Base-by-base conservation (phyloP, 805 yeast genomes). In the Yarrowia deformans region DNA sequence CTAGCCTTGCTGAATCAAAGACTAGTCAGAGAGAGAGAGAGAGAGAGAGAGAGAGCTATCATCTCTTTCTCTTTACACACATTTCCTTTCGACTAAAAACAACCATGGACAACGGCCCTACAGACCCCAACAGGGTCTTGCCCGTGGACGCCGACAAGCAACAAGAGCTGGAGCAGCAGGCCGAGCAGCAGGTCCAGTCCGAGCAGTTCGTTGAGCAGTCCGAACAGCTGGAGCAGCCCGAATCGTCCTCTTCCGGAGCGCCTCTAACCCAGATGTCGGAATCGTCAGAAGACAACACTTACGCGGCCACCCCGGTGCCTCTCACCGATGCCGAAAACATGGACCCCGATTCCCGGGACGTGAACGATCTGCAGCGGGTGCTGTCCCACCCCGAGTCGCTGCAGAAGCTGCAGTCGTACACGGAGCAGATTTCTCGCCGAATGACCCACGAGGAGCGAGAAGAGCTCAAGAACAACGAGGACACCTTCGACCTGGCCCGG, bases 381-480 rank as follows among this genome's bases (percentile, higher is more conserved):
- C 69, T 75, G 70, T 70, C 75, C 19, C 60, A 70, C 69, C 79
- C 79, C 8, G 77, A 77, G 8, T 81, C 81, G 68, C 74, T 79
- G 7, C 77, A 77, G 50, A 81, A 80, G 72, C 76, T 84, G 69
- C 85, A 81, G 72, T 79, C 85, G n/a, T 77, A 84, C 70, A 84
- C 86, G 3, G 81, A 85, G 77, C 81, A 81, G 52, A 72, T 84
- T 52, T 84, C 87, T 10, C 82, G 85, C 14, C 82, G 82, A 74
- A 82, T 85, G 29, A 81, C 81, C 69, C 80, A 79, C 48, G 81
- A 84, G 71, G 82, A 63, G 56, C 45, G 68, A 48, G 75, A 81
- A 50, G 73, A 75, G 40, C 81, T 84, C 69, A 85, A 83, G 74
- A 77, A 84, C 46, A 78, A 83, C 58, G 77, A 78, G 32, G 77